Base-by-base conservation (phyloP, 2,329 filamentous ascomycete genomes). In the Colletotrichum sp. region DNA sequence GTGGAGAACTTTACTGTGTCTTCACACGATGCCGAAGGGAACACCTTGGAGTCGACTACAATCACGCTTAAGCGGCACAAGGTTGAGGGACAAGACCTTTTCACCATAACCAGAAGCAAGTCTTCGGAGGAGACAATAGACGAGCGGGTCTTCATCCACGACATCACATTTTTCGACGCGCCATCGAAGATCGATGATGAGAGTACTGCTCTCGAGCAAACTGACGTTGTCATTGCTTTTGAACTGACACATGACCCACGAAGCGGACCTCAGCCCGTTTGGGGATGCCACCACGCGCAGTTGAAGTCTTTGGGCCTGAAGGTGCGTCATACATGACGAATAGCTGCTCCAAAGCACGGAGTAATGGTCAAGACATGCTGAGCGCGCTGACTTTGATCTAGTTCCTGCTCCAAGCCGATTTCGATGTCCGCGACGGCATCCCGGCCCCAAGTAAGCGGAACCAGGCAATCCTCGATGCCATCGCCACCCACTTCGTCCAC, bases 351-450 rank as follows among this genome's bases (percentile, higher is more conserved):
- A 52, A 8, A 13, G 6, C 12, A 52, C 43, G 12, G 12, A 13
- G 6, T 25, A 5, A 13, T 52, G 3, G 43, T 13, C 6, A 13
- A 1, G 10, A 52, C n/a, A 22, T 13, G 10, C 13, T 52, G n/a
- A 52, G n/a, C 10, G 10, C n/a, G 43, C 43, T 52, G 6, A 52
- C n/a, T 52, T 52, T 25, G 1, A 18, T 52, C 43, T 52, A 70
- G 81, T 89, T 90, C 58, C 78, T 89, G 2, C 87, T 90, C 13
- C 88, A 90, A 10, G 82, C 86, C 8, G 88, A 90, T 75, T 90
- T 90, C 70, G 86, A 87, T 52, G 89, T 86, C 75, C 81, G 88
- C 1, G 81, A 89, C 76, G 85, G 87, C 62, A 81, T 89, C 6
- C 79, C 84, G 1, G 75, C 76, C 0, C 80, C 79, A 4, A 88